These are phyloP conservation scores for Abelmoschus esculentus DNA, from an alignment of 345 rosid genomes.

Conservation along the genomic window DNA sequence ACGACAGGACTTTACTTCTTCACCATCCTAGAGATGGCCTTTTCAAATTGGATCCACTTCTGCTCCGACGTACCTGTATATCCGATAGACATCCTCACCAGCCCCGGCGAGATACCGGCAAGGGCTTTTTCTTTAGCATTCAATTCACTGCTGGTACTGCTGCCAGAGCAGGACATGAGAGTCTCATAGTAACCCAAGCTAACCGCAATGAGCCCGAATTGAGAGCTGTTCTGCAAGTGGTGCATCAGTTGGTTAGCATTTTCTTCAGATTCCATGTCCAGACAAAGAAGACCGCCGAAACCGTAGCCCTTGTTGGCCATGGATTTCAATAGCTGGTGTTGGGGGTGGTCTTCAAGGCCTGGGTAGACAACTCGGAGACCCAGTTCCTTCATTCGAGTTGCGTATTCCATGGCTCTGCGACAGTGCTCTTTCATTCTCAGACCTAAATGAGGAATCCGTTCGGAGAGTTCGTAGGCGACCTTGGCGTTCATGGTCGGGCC, in stretches of 20 bases:
- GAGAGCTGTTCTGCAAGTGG: constrained; percentile 62
- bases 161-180: constrained; percentile 87
- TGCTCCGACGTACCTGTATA: constrained; percentile 78
- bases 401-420: constrained; percentile 57
- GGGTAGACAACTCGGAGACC: constrained; percentile 79
- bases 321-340: constrained; percentile 54
- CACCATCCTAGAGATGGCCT: constrained; percentile 40
- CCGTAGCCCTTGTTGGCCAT: constrained; percentile 68
- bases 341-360: constrained; percentile 76
- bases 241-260: constrained; percentile 70
- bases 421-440: constrained; percentile 87
- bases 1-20: no score
- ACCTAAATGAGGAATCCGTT: constrained; percentile 76
- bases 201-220: constrained; percentile 94
- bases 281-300: constrained; percentile 70
- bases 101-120: constrained; percentile 89
- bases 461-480: constrained; percentile 82
- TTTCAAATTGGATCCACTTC: constrained; percentile 80
- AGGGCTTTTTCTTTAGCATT: constrained; percentile 53
- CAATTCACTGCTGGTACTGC: constrained; percentile 87
- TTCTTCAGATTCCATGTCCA: constrained; percentile 87
- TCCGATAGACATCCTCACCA: constrained; percentile 83
- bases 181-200: constrained; percentile 97
- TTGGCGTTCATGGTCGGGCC: constrained; percentile 98
- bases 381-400: constrained; percentile 59